Evolutionary conservation across 441 rosid species (phyloP).

Genomic region (Rhodomyrtus psidioides): DNA sequence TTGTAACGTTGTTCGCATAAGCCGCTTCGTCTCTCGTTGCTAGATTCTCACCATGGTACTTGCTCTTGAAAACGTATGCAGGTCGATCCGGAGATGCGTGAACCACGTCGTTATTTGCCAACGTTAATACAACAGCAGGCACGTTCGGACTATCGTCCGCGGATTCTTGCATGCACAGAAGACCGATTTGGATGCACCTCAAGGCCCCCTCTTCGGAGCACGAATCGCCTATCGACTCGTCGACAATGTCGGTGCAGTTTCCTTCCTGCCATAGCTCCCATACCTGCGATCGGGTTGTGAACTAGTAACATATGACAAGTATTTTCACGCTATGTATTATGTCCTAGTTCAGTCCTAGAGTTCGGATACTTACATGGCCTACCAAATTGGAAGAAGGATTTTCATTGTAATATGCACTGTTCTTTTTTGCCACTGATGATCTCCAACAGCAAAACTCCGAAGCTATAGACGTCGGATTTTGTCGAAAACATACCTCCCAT

Average conservation of each 20-base stretch:
- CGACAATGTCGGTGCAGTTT: constrained; percentile 13
- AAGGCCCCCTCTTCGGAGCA: constrained; percentile 21
- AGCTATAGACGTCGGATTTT: constrained; percentile 41
- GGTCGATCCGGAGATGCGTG: constrained; percentile 19
- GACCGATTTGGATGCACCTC: constrained; percentile 48
- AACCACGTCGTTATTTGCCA: constrained; percentile 22
- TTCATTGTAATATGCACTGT: constrained; percentile 1
- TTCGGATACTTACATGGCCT: not conserved
- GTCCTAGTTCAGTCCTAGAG: not conserved
- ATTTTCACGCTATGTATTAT: not conserved
- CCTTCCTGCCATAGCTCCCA: constrained; percentile 42
- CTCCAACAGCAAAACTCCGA: constrained; percentile 25
- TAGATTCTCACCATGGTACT: not conserved
- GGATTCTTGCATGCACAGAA: constrained; percentile 39
- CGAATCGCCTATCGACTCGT: constrained; percentile 5
- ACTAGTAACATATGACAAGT: not conserved
- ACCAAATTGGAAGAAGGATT: constrained; percentile 9
- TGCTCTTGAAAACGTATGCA: not conserved
- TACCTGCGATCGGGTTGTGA: constrained; percentile 9
- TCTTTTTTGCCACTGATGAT: constrained; percentile 17
- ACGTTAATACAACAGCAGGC: constrained; percentile 34
- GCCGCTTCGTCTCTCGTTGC: fast-evolving
- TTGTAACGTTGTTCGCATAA: not conserved
- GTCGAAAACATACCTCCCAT: no score
- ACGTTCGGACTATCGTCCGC: constrained; percentile 40